phyloP scores from a whole-genome alignment of 2,329 filamentous ascomycete genomes.

The Fusarium sp. region DNA sequence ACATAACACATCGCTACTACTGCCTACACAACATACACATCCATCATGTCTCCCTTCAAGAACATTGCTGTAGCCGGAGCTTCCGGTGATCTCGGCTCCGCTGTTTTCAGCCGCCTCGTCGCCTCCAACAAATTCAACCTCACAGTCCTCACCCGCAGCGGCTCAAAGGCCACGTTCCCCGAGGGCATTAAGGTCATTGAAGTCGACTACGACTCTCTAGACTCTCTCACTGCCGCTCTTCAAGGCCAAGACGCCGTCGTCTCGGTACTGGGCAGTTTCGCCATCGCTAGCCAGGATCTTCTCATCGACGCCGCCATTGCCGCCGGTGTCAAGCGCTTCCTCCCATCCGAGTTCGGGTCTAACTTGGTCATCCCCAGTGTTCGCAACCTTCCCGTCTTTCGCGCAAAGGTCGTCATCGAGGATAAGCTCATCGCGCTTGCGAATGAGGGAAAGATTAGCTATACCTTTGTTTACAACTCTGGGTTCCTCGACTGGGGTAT shows the following conservation, averaged over 20 bases:
- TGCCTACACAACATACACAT: neutral
- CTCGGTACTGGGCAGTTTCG: constrained; percentile 51
- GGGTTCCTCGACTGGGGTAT: constrained; percentile 72
- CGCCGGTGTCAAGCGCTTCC: constrained; percentile 71
- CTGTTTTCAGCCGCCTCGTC: constrained; percentile 51
- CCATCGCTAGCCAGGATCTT: constrained; percentile 55
- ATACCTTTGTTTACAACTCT: constrained; percentile 67
- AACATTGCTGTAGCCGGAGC: constrained; percentile 57
- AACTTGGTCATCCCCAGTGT: constrained; percentile 53
- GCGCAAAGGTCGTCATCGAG: constrained; percentile 60
- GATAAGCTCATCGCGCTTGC: constrained; percentile 58
- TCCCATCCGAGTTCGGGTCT: constrained; percentile 69
- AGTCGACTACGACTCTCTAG: constrained; percentile 58
- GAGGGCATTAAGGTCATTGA: constrained; percentile 50
- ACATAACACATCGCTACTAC: neutral
- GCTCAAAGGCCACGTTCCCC: constrained; percentile 57
- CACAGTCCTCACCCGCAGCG: constrained; percentile 53
- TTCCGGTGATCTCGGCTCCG: constrained; percentile 53
- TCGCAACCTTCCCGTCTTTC: constrained; percentile 64
- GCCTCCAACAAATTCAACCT: constrained; percentile 54
- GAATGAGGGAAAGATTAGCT: constrained; percentile 61
- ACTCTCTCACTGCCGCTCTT: constrained; percentile 65
- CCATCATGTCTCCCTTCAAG: constrained; percentile 52
- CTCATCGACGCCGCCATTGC: constrained; percentile 70
- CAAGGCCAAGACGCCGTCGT: constrained; percentile 70